Evolutionary conservation across 805 yeast genomes (phyloP).

Genomic region (Starmerella floris): DNA sequence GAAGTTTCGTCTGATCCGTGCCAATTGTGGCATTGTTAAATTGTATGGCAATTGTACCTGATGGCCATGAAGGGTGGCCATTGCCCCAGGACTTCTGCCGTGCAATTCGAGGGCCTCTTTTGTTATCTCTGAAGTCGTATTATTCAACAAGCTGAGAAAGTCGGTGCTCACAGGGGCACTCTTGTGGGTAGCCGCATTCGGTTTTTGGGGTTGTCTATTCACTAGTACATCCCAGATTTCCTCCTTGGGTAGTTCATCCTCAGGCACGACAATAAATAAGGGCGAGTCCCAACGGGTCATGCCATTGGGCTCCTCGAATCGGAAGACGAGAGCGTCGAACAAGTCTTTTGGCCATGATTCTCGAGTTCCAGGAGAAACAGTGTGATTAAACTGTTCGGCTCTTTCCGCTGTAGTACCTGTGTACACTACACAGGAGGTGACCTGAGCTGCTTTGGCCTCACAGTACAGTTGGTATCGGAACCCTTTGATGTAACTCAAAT

Average conservation of each 20-base stretch:
- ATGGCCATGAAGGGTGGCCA: conserved; percentile 28
- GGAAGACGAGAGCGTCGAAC: conserved; percentile 54
- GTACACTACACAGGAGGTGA: conserved; percentile 74
- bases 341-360: conserved; percentile 51
- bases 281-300: conserved; percentile 91
- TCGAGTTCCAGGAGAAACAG: conserved; percentile 22
- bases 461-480: conserved; percentile 87
- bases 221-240: conserved; percentile 43
- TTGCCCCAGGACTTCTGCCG: conserved; percentile 33
- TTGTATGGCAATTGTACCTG: conserved; percentile 51
- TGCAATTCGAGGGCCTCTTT: conserved; percentile 50
- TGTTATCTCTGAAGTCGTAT: conserved; percentile 51
- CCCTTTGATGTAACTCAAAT: conserved; percentile 83
- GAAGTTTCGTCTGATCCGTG: conserved; percentile 71
- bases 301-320: conserved; percentile 89
- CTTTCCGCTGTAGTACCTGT: conserved; percentile 53
- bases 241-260: conserved; percentile 40
- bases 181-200: conserved; percentile 72
- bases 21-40: conserved; percentile 63
- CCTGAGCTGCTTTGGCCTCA: conserved; percentile 73
- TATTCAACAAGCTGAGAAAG: conserved; percentile 67
- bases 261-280: conserved; percentile 53
- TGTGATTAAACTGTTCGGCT: conserved; percentile 52
- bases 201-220: conserved; percentile 43
- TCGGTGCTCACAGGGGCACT: conserved; percentile 68